Conservation (phyloP, 2,329 filamentous ascomycete genomes). For the Botrytis medusae region DNA sequence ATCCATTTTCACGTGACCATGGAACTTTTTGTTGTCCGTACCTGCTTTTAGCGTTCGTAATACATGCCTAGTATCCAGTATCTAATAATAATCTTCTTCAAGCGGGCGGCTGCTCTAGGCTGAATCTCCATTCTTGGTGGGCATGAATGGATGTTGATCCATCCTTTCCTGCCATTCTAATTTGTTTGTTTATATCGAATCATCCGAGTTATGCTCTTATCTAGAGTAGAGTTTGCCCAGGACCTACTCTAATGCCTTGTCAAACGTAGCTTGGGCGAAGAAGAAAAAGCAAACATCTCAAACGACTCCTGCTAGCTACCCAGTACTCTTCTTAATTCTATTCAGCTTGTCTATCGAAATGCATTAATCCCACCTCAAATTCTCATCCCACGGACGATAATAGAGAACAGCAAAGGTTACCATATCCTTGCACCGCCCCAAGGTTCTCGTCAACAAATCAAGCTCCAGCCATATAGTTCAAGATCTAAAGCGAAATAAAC, state of each 20-base stretch:
- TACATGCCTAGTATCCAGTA: too few species aligned
- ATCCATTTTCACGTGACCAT: background rate
- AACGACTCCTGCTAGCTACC: background rate
- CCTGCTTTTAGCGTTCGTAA: background rate
- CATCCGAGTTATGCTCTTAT: background rate
- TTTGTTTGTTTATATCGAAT: background rate
- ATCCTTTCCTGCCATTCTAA: conserved; percentile 9
- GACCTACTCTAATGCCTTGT: background rate
- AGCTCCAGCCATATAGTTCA: conserved; percentile 2
- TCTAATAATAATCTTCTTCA: background rate
- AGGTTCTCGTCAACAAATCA: conserved; percentile 10
- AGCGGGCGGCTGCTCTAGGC: background rate
- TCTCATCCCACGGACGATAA: conserved; percentile 7
- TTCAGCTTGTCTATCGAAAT: conserved; percentile 7
- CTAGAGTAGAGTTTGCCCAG: background rate
- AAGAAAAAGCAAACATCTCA: background rate
- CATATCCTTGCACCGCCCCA: conserved; percentile 14
- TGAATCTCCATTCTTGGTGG: background rate
- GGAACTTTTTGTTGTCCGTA: background rate
- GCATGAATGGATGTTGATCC: background rate
- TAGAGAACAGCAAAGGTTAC: conserved; percentile 4
- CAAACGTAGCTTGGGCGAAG: background rate
- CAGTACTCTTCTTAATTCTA: background rate
- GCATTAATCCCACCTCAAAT: background rate
- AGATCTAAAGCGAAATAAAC: conserved; percentile 5